Base-by-base conservation (phyloP, 2,329 filamentous ascomycete species). In the Epichloe hybrida region DNA sequence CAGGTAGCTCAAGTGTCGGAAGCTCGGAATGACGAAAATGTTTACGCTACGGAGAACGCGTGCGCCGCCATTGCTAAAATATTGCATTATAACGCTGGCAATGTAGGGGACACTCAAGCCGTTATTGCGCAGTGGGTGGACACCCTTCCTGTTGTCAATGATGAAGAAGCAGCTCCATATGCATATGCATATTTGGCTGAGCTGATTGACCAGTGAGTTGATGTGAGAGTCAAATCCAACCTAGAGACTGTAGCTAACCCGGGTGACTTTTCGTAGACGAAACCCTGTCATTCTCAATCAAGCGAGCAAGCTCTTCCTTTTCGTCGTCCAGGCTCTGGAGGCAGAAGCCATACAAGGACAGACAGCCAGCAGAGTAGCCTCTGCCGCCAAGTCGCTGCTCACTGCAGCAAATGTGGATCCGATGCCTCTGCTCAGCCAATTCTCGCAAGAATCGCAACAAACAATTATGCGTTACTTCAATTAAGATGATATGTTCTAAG, bases 1-100 rank as follows among this genome's bases (percentile, higher is more conserved):
- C 82, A 89, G 63, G 86, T 88, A 45, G 88, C 84, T 5, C 83
- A 86, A 62, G 77, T 91, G 50, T 80, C 85, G 2, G 85, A 95
- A 56, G 84, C 91, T 5, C 81, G 93, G 56, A 83, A 80, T 46
- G 93, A 97, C 56, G 93, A 97, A 59, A 90, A 97, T 60, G 85
- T 95, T 2, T 98, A 95, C 64, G 93, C 93, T 2, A 97, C 93
- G 1, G 93, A 98, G 71, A 98, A 98, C 64, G 91, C 91, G 6
- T 96, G 88, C 59, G 91, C 93, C 41, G 89, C 88, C 58, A 93
- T 98, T 62, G 93, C 93, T 37, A 98, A 98, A 76, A 91, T 98
- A 49, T 74, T 98, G 56, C 89, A 95, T 65, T 96, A 84, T 72
- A 96, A 95, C 68, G 73, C 81, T 23, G 75, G 75, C 57, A 86